Conservation (phyloP, 2,329 filamentous ascomycete species). For the Chalara sp. region DNA sequence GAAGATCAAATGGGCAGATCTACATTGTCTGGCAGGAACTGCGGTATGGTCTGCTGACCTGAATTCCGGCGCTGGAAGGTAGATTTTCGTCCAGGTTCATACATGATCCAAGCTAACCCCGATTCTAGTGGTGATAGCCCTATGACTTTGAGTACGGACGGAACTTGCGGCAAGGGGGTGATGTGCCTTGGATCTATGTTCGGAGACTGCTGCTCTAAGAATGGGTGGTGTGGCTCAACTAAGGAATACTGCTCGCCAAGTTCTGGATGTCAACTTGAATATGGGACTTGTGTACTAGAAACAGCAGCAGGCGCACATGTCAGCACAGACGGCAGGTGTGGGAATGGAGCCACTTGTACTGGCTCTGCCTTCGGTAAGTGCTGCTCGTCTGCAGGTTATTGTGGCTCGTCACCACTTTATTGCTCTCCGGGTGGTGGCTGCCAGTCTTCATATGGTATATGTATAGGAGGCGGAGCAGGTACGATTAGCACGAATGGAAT, state of each 20-base stretch:
- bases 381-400: background rate
- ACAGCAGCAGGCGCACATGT: background rate
- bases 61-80: constrained; percentile 15
- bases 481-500: background rate
- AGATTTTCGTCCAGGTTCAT: background rate
- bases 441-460: background rate
- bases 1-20: constrained; percentile 19
- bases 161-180: constrained; percentile 8
- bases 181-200: constrained; percentile 8
- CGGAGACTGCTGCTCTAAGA: constrained; percentile 13
- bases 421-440: background rate
- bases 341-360: background rate
- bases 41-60: constrained; percentile 8
- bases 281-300: background rate
- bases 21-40: constrained; percentile 24
- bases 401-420: background rate
- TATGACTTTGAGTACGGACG: constrained; percentile 2
- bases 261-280: background rate
- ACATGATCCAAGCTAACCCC: too few relatives aligned
- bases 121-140: background rate
- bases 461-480: background rate
- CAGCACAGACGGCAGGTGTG: background rate
- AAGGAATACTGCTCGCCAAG: constrained; percentile 7
- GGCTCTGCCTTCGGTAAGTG: background rate
- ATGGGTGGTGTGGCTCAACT: constrained; percentile 12